Evolutionary conservation across 306 rosid genomes (phyloP), one percentile per base, ranked within the genome.

Genomic region (Glycine latifolia): DNA sequence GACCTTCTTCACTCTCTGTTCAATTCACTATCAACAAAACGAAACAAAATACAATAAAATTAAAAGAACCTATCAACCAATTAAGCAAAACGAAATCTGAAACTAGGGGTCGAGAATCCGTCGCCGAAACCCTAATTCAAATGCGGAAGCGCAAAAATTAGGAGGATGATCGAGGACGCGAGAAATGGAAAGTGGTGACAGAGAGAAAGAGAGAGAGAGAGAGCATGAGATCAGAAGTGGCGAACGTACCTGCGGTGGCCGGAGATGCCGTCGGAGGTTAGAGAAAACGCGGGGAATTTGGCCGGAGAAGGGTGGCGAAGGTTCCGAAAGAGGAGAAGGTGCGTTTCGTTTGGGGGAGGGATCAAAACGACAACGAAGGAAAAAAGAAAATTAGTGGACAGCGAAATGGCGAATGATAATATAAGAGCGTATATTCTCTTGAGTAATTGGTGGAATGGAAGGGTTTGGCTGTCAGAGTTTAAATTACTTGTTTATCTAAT

Each of bases 301-400:
- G 76, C 52, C 79, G 87, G 82, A 82, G 83, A 66, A 17, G 20
- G 67, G 79, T 66, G 59, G 61, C 61, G 75, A 39, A 56, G 41
- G 62, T 46, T 49, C 49, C 8, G 31, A 59, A 53, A 47, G 55
- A 58, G 68, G n/a, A 44, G 14, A 10, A 26, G 7, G 88, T 16
- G 86, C 80, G 82, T 86, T 79, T 73, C 66, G 69, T n/a, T 54
- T 16, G 43, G 17, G 10, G 8, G 55, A 79, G 63, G 5, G 16
- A 8, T 20, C 72, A 39, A 87, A 87, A 90, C 86, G 91, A 15
- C 89, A 68, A 26, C 2, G 31, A 1, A 26, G 31, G 31, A 26
- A 26, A 26, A 26, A 26, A 26, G 31, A 26, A 20, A 63, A 13
- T 58, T 31, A 43, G 77, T 59, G 84, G 52, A 67, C 2, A 48